phyloP scores from a whole-genome alignment of 352 stramenopile genomes.

The Phytopythium montanum region DNA sequence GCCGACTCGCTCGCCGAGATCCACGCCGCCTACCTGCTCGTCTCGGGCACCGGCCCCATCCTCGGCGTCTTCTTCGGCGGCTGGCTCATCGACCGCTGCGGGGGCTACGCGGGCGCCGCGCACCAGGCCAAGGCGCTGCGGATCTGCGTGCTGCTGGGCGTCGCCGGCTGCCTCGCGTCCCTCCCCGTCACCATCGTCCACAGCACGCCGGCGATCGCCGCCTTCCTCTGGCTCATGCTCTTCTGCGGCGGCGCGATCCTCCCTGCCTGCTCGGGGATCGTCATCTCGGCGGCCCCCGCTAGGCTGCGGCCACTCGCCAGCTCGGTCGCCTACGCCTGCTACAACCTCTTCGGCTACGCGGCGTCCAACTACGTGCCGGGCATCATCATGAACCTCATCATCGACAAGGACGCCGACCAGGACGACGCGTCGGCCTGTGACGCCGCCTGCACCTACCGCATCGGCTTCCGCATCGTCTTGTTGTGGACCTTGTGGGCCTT shows the following conservation, averaged over 20 bases:
- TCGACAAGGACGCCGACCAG: conserved; percentile 9
- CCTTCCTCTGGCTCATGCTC: conserved; percentile 83
- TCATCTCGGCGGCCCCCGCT: conserved; percentile 66
- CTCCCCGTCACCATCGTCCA: conserved; percentile 68
- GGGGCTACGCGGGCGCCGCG: conserved; percentile 62
- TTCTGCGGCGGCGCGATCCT: conserved; percentile 74
- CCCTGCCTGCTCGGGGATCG: conserved; percentile 79
- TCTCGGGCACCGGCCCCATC: conserved; percentile 73
- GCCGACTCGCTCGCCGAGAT: conserved; percentile 75
- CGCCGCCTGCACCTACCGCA: conserved; percentile 72
- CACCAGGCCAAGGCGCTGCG: conserved; percentile 67
- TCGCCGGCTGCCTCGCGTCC: conserved; percentile 39
- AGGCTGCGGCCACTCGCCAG: conserved; percentile 65
- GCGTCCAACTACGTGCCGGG: conserved; percentile 82
- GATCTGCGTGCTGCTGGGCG: conserved; percentile 69
- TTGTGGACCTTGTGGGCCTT: conserved; percentile 73
- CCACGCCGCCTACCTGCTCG: conserved; percentile 68
- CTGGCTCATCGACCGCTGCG: conserved; percentile 78
- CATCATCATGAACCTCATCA: conserved; percentile 81
- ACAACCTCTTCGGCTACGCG: conserved; percentile 86
- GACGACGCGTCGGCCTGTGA: conserved; percentile 46
- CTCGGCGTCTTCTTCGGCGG: conserved; percentile 85
- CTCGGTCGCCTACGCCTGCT: conserved; percentile 76
- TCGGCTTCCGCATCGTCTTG: conserved; percentile 81
- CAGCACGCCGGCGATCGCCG: conserved; percentile 57